Base-by-base conservation (phyloP, 1,284 basidiomycete species). In the Ustilago shanxiensis region DNA sequence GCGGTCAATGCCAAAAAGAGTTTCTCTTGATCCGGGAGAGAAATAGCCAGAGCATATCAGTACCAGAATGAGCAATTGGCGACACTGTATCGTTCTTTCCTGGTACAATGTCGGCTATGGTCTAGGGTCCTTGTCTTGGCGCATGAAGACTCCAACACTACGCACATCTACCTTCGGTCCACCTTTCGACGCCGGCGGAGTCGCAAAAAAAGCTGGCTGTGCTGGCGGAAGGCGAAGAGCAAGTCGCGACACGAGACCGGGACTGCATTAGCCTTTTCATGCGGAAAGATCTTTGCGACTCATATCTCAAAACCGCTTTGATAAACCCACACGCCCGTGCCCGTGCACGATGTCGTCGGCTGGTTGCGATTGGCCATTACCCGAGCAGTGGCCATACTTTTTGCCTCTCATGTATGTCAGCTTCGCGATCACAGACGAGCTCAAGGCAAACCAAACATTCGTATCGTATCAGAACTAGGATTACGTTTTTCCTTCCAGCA, bases 261-360 rank as follows among this genome's bases (percentile, higher is more conserved):
- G 35, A 49, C 22, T 41, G 33, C 33, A 39, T 5, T 20, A 22
- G 29, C 14, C n/a, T 24, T 35, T 51, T 59, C 13, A 59, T 50
- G 57, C 50, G 22, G 24, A 33, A 35, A 53, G 29, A 35, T 37
- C 50, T 20, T 44, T 44, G 41, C 41, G 20, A n/a, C 41, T 44
- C n/a, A 6, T 6, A 20, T 3, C 10, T 44, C 41, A 44, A 6
- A 18, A 39, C 37, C 37, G 31, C 31, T 11, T 33, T 33, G 6
- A 33, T n/a, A n/a, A n/a, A n/a, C n/a, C n/a, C n/a, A n/a, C n/a
- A 22, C n/a, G 41, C n/a, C 5, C 11, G 20, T 7, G 41, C 41
- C 11, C 20, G 7, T 18, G 7, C n/a, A 44, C 8, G n/a, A 44
- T 44, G 41, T 20, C 41, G 20, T 18, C 18, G 6, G 35, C 35